Percentiles rank a stretch among this genome's conserved stretches.
Evolutionary conservation across 2,329 filamentous ascomycete genomes (phyloP).

Genomic region (Trichoderma sp.): DNA sequence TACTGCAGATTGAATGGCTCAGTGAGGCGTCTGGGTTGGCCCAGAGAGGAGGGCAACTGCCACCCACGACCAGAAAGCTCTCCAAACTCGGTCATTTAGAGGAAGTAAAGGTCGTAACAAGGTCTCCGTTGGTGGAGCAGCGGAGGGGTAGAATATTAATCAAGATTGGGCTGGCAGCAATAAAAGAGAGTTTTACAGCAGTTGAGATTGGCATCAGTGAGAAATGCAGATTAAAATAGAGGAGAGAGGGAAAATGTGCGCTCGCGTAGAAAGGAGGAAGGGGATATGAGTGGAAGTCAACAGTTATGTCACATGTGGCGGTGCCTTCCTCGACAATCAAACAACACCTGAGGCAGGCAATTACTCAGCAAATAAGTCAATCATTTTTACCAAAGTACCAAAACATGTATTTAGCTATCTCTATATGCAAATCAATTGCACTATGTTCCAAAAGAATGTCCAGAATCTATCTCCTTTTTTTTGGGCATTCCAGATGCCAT

Average conservation of each 20-base stretch:
- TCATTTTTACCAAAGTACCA: neutral
- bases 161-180: neutral
- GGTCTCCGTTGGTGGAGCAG: neutral
- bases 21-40: too few species aligned
- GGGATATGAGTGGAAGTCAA: neutral
- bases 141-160: neutral
- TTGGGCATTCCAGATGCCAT: neutral
- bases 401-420: neutral
- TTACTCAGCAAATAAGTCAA: neutral
- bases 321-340: neutral
- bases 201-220: neutral
- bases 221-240: neutral
- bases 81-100: neutral
- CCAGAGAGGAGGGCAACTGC: too few species aligned
- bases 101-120: neutral
- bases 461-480: neutral
- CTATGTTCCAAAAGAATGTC: neutral
- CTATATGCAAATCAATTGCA: neutral
- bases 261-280: neutral
- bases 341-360: neutral
- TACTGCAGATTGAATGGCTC: neutral
- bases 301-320: neutral
- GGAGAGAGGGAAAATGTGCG: neutral
- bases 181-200: neutral
- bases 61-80: slow-evolving; percentile 14